phyloP scores from a whole-genome alignment of 257 asterid genomes.

The Solanum ossicruentum region DNA sequence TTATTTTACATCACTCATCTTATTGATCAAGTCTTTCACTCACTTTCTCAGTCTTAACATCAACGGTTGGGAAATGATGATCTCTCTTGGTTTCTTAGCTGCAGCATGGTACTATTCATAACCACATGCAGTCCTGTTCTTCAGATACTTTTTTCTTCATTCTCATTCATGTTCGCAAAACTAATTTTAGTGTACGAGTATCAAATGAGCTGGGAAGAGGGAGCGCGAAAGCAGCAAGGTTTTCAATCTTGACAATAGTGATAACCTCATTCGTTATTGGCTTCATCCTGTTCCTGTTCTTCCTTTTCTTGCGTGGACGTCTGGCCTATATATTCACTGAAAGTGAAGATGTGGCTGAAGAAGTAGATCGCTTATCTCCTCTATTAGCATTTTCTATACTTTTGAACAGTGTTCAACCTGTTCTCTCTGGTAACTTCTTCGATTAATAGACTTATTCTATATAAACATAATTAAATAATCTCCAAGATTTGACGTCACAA shows the following conservation, averaged over 20 bases:
- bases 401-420: not conserved
- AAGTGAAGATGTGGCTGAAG: not conserved
- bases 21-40: not conserved
- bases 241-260: not conserved
- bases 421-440: not conserved
- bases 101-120: constrained; percentile 25
- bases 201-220: not conserved
- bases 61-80: constrained; percentile 44
- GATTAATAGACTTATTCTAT: not conserved
- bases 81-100: constrained; percentile 37
- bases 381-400: not conserved
- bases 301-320: not conserved
- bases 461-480: not conserved
- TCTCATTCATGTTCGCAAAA: not conserved
- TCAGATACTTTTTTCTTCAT: not conserved
- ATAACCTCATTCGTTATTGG: not conserved
- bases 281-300: not conserved
- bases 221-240: not conserved
- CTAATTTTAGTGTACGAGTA: not conserved
- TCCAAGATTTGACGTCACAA: not conserved
- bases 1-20: not conserved
- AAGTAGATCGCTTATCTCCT: not conserved
- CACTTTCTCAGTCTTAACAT: constrained; percentile 25
- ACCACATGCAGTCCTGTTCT: not conserved
- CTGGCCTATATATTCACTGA: not conserved